Evolutionary conservation across 2,329 filamentous ascomycete genomes (phyloP), one percentile per base, ranked within the genome.

Genomic region (Furcasterigmium sp.): DNA sequence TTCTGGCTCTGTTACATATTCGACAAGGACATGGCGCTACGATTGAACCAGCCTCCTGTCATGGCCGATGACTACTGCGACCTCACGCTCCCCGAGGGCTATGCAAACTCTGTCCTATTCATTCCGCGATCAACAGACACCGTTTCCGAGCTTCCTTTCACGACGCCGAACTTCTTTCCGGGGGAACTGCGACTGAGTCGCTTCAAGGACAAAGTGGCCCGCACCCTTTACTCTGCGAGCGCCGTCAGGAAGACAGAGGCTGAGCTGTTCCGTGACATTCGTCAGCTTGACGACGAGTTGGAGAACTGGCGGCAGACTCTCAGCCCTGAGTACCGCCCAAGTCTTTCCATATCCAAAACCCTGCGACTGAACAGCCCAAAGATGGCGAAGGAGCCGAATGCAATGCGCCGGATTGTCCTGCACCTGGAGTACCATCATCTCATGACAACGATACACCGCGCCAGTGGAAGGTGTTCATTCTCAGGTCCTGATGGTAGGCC

Each of bases 1-100:
- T 80, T 80, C 51, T 80, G 77, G 75, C 50, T 79, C 6, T 70
- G 69, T 47, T 80, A 77, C 44, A 63, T 62, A 2, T 56, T 76
- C 9, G 76, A 81, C 49, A 80, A 77, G 46, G 76, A 80, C n/a
- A 62, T 78, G 11, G 61, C 72, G 1, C 59, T 80, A 0, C 67
- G 76, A 4, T 74, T 69, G 0, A 73, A 75, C 0, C 73, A 76
- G 38, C 75, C 75, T 0, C 75, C 75, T 2, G 56, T 64, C 1
- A 69, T 78, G 17, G 55, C 60, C 4, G 73, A 77, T 41, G 68
- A 73, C 14, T 69, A 75, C 42, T 78, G 75, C 48, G 73, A 78
- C 49, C 57, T 78, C 13, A 68, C 70, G 0, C 56, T 78, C 3
- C 73, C 75, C 1, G 57, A 62, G 1, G 57, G 56, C 3, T 44